A percentile compares a stretch with the other conserved stretches of the same genome.
Conservation (phyloP, 2,329 filamentous ascomycete genomes). For the Colletotrichum acutatum region DNA sequence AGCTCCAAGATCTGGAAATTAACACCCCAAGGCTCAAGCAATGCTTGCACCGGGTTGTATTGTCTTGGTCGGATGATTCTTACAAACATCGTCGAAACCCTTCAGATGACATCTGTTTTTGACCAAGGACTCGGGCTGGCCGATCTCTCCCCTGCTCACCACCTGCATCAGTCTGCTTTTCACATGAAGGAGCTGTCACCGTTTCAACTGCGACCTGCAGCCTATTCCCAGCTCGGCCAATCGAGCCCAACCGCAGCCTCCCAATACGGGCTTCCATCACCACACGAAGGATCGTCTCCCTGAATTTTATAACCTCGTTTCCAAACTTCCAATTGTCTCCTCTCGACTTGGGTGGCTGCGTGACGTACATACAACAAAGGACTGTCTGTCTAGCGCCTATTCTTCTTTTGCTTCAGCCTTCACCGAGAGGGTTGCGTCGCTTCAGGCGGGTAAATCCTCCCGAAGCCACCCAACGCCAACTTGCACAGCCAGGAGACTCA, state of each 20-base stretch:
- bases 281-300: constrained; percentile 6
- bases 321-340: not conserved
- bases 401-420: not conserved
- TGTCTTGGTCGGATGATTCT: not conserved
- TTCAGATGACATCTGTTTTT: not conserved
- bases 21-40: not conserved
- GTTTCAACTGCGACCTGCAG: not conserved
- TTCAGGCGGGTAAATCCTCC: constrained; percentile 7
- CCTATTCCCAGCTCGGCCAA: not conserved
- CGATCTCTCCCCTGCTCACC: not conserved
- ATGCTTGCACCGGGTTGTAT: not conserved
- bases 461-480: not conserved
- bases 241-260: not conserved
- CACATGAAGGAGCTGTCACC: not conserved
- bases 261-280: not conserved
- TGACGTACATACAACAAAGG: not conserved
- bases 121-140: not conserved
- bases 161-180: not conserved
- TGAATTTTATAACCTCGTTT: not conserved
- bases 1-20: not conserved
- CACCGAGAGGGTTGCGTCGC: not conserved
- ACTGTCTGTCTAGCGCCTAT: not conserved
- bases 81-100: not conserved
- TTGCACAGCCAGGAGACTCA: not conserved
- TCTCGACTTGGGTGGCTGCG: not conserved